These are phyloP conservation scores for Nectriaceae sp. DNA, from an alignment of 2,329 filamentous ascomycete species.

Conservation along the genomic window DNA sequence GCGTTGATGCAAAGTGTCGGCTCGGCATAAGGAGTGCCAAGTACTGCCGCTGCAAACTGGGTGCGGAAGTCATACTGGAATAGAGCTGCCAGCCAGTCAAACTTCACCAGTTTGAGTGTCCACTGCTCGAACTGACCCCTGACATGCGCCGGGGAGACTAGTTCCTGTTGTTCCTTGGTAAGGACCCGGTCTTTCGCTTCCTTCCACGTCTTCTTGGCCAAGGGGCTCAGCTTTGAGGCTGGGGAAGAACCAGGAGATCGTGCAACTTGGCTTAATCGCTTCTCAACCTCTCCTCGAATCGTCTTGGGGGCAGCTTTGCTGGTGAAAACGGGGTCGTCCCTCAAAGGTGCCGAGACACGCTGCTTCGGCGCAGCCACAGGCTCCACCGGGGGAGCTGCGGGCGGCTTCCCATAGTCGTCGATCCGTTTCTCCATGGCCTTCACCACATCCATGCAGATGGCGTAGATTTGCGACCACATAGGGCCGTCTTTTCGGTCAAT, in stretches of 20 bases:
- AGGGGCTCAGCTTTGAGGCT: conserved; percentile 49
- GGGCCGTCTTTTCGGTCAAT: conserved; percentile 80
- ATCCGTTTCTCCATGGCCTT: conserved; percentile 69
- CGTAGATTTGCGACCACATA: conserved; percentile 78
- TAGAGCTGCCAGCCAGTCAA: conserved; percentile 61
- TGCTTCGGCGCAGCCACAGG: conserved; percentile 32
- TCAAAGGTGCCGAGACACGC: conserved; percentile 43
- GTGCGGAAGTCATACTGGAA: conserved; percentile 72
- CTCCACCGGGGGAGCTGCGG: conserved; percentile 33
- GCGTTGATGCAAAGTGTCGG: conserved; percentile 70
- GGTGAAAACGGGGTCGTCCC: conserved; percentile 48
- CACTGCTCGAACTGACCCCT: conserved; percentile 50
- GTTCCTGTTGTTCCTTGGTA: conserved; percentile 56
- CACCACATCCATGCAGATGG: conserved; percentile 69
- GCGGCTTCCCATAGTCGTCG: conserved; percentile 56
- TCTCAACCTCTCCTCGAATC: conserved; percentile 47
- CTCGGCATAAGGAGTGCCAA: conserved; percentile 74
- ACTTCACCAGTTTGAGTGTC: conserved; percentile 45
- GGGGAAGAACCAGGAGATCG: conserved; percentile 51
- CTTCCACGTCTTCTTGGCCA: conserved; percentile 51
- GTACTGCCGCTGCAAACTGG: conserved; percentile 65
- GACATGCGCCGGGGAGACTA: conserved; percentile 51
- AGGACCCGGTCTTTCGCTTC: conserved; percentile 51
- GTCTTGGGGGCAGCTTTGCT: conserved; percentile 38
- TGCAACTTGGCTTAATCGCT: conserved; percentile 44